phyloP scores from a whole-genome alignment of 2,329 filamentous ascomycete genomes.

The Aspergillus candidus region DNA sequence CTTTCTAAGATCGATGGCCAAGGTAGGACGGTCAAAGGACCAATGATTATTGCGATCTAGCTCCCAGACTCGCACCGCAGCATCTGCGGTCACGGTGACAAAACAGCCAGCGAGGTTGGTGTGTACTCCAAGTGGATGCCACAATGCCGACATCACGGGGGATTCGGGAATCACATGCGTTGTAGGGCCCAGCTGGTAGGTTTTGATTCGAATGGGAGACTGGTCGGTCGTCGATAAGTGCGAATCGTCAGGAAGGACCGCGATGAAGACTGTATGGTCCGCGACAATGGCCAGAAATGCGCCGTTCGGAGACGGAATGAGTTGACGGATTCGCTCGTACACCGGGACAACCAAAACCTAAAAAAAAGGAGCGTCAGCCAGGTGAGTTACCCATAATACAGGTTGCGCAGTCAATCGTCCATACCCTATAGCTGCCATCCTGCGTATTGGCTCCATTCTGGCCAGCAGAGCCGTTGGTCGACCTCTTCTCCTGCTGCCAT shows the following conservation, averaged over 20 bases:
- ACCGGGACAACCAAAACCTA: conserved; percentile 72
- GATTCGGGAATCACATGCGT: conserved; percentile 84
- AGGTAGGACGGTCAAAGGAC: conserved; percentile 76
- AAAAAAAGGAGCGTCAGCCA: neutral
- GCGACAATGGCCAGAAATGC: conserved; percentile 82
- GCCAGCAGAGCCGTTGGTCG: conserved; percentile 22
- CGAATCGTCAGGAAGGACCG: conserved; percentile 72
- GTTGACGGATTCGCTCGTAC: conserved; percentile 75
- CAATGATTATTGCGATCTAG: conserved; percentile 74
- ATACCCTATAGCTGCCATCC: conserved; percentile 21
- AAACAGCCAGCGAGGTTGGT: conserved; percentile 63
- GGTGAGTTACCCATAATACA: neutral
- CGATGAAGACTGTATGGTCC: conserved; percentile 79
- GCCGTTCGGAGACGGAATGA: conserved; percentile 74
- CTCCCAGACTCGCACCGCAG: conserved; percentile 86
- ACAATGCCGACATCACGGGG: conserved; percentile 72
- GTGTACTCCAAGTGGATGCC: conserved; percentile 81
- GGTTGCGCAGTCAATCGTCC: neutral
- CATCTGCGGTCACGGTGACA: conserved; percentile 82
- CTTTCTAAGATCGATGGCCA: conserved; percentile 84
- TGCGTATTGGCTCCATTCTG: conserved; percentile 10
- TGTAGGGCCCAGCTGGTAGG: conserved; percentile 86
- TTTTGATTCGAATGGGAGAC: conserved; percentile 69
- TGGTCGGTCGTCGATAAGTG: conserved; percentile 66
- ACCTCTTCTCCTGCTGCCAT: conserved; percentile 38